These are phyloP conservation scores for Nicotiana tabacum DNA, from an alignment of 257 asterid genomes.

Conservation along the genomic window DNA sequence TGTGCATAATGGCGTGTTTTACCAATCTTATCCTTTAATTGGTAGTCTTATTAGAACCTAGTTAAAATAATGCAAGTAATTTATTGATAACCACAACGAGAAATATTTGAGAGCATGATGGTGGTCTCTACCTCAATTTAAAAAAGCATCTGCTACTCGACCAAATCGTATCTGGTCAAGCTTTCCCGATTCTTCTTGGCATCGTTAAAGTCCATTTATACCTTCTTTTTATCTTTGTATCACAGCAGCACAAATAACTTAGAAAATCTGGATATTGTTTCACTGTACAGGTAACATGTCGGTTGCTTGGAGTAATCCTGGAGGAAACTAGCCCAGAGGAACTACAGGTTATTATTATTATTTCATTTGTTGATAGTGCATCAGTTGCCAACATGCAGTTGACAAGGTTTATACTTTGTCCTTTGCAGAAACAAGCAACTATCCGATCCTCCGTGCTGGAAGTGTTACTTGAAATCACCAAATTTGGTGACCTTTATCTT, in stretches of 20 bases:
- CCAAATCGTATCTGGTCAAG: not conserved
- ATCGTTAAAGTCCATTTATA: not conserved
- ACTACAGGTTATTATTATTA: conserved; percentile 56
- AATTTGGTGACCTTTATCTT: conserved; percentile 88
- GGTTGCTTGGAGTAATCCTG: conserved; percentile 70
- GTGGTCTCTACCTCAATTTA: not conserved
- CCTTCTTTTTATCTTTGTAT: not conserved
- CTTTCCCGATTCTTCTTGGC: not conserved
- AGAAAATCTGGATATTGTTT: not conserved
- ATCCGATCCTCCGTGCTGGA: conserved; percentile 75
- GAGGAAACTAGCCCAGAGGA: conserved; percentile 88
- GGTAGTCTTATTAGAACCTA: not conserved
- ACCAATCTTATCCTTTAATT: not conserved
- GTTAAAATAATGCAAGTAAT: not conserved
- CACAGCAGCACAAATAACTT: not conserved
- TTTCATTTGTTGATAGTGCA: not conserved
- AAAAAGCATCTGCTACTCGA: not conserved
- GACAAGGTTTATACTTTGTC: not conserved
- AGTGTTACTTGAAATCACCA: conserved; percentile 84
- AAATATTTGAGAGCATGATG: not conserved
- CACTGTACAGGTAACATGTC: conserved; percentile 63
- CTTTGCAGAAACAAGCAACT: conserved; percentile 85
- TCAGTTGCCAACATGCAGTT: not conserved
- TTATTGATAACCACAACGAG: not conserved
- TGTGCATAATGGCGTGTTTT: not conserved